These are phyloP conservation scores for Arthrinium puccinioides DNA, from an alignment of 2,329 filamentous ascomycete genomes.

Conservation along the genomic window DNA sequence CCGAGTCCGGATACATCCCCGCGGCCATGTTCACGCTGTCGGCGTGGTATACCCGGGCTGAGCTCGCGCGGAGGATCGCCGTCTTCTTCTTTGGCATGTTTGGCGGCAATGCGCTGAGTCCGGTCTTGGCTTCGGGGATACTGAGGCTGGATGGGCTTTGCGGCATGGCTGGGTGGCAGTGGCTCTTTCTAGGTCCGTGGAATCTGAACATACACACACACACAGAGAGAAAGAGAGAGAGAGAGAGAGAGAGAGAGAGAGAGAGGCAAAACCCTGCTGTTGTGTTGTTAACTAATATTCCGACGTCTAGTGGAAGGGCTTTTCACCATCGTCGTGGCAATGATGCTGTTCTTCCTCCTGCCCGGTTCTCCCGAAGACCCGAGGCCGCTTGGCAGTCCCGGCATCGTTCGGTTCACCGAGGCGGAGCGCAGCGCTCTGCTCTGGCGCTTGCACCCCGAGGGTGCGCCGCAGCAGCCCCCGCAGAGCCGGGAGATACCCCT, in stretches of 20 bases:
- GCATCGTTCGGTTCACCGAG: constrained; percentile 28
- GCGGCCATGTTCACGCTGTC: constrained; percentile 41
- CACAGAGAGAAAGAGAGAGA: too few species aligned
- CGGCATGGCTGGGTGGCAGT: constrained; percentile 38
- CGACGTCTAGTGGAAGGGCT: constrained; percentile 36
- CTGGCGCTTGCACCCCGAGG: constrained; percentile 24
- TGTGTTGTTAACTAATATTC: background rate
- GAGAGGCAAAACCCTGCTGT: background rate
- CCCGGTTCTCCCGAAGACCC: constrained; percentile 34
- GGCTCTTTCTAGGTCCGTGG: constrained; percentile 28
- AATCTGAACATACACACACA: too few species aligned
- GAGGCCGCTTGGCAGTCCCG: constrained; percentile 27
- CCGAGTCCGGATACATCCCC: constrained; percentile 43
- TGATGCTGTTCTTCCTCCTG: constrained; percentile 32
- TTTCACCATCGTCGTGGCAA: constrained; percentile 31
- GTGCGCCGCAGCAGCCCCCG: too few species aligned
- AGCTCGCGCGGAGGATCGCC: constrained; percentile 37
- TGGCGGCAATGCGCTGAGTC: constrained; percentile 39
- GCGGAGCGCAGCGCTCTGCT: constrained; percentile 25
- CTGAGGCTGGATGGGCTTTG: constrained; percentile 30
- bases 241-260: too few species aligned
- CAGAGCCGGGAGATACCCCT: constrained; percentile 29
- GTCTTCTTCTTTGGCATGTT: constrained; percentile 47
- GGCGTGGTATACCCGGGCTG: constrained; percentile 36
- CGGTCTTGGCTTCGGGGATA: constrained; percentile 37